Conservation (phyloP, 352 stramenopile genomes). For the Phytophthora chlamydospora region DNA sequence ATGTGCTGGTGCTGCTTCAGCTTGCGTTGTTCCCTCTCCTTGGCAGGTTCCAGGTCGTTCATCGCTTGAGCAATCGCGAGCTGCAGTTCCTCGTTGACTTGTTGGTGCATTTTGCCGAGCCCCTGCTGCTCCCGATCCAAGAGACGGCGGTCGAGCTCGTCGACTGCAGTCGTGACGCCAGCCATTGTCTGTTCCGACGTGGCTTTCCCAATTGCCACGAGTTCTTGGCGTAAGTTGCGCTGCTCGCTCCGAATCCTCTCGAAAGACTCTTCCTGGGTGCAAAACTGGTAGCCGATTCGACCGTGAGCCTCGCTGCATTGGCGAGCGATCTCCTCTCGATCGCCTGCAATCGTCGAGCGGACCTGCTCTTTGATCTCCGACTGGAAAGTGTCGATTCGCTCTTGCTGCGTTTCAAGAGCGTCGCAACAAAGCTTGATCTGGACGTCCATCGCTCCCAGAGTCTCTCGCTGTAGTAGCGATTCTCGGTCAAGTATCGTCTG, state of each 20-base stretch:
- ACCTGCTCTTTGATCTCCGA: slow-evolving; percentile 18
- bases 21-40: slow-evolving; percentile 27
- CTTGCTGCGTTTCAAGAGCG: slow-evolving; percentile 19
- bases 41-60: slow-evolving; percentile 21
- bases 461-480: slow-evolving; percentile 15
- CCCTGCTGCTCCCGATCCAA: slow-evolving; percentile 28
- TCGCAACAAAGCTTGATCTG: slow-evolving; percentile 26
- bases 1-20: slow-evolving; percentile 34
- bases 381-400: slow-evolving; percentile 12
- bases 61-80: slow-evolving; percentile 23
- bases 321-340: slow-evolving; percentile 28
- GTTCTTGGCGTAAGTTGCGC: slow-evolving; percentile 15
- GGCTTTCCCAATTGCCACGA: slow-evolving; percentile 2
- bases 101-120: slow-evolving; percentile 17
- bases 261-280: slow-evolving; percentile 32
- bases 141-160: slow-evolving; percentile 19
- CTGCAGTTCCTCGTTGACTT: slow-evolving; percentile 26
- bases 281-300: slow-evolving; percentile 36
- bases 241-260: slow-evolving; percentile 28
- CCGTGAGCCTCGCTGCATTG: slow-evolving; percentile 38
- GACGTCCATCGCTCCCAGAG: slow-evolving; percentile 6
- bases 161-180: slow-evolving; percentile 18
- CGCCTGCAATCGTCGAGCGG: slow-evolving; percentile 16
- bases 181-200: slow-evolving; percentile 11
- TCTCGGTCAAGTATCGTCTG: slow-evolving; percentile 12